phyloP scores from a whole-genome alignment of 1,284 basidiomycete species.

The Sphaerobolus stellatus region DNA sequence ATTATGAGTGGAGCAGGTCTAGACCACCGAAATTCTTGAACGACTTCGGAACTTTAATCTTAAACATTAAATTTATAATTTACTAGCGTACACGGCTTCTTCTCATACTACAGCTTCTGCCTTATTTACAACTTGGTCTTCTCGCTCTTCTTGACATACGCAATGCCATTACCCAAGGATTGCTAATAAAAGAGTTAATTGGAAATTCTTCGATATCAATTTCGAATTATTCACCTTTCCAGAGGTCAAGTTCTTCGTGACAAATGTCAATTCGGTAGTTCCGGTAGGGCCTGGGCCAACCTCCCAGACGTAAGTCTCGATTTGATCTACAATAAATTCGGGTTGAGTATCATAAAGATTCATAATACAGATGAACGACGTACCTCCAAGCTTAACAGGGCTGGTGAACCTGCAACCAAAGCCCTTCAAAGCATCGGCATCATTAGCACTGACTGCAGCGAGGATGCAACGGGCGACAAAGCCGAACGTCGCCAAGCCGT shows the following conservation, averaged over 20 bases:
- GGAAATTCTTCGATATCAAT: background rate
- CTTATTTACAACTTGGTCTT: conserved; percentile 58
- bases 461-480: conserved; percentile 76
- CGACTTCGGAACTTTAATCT: no score
- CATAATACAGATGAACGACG: conserved; percentile 1
- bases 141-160: conserved; percentile 55
- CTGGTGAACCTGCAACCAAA: conserved; percentile 76
- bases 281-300: conserved; percentile 65
- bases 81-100: no score
- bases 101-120: no score
- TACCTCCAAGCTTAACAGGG: conserved; percentile 73
- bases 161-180: conserved; percentile 55
- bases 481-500: conserved; percentile 77
- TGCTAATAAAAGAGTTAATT: conserved; percentile 32
- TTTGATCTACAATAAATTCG: conserved; percentile 9
- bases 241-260: conserved; percentile 63
- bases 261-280: conserved; percentile 68
- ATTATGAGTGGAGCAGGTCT: no score
- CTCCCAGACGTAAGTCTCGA: conserved; percentile 80
- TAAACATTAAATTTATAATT: no score
- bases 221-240: conserved; percentile 59
- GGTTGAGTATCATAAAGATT: background rate
- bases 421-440: conserved; percentile 59
- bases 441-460: conserved; percentile 54
- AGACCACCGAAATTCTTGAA: no score